Conservation (phyloP, 768 basidiomycete genomes). For the Trametes maxima region DNA sequence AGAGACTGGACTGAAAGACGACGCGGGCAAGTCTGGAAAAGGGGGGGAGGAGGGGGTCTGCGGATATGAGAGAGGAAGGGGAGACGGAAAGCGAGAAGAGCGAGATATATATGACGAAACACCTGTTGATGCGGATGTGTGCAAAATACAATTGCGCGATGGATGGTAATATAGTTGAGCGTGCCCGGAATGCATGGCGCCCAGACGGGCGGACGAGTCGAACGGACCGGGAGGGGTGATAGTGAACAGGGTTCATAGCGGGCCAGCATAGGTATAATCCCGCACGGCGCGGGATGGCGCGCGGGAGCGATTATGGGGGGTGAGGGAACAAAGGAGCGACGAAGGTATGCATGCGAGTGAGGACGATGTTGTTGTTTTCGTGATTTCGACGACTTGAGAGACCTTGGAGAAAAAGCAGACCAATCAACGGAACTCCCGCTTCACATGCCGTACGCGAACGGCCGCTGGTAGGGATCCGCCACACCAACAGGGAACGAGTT, state of each 20-base stretch:
- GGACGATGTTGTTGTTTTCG: conserved; percentile 10
- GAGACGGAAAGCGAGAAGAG: conserved; percentile 37
- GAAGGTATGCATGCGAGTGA: conserved; percentile 16
- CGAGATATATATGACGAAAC: conserved; percentile 28
- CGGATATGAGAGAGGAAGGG: conserved; percentile 15
- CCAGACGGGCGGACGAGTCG: conserved; percentile 4
- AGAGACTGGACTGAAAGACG: not conserved
- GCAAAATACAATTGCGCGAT: conserved; percentile 43
- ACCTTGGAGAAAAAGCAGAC: not conserved
- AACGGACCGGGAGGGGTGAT: conserved; percentile 16
- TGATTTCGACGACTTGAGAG: not conserved
- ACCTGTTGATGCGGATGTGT: conserved; percentile 32
- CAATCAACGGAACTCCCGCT: conserved; percentile 8
- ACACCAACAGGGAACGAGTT: conserved; percentile 53
- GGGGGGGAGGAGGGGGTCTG: not conserved
- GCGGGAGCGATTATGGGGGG: conserved; percentile 21
- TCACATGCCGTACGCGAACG: conserved; percentile 84
- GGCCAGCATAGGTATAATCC: conserved; percentile 30
- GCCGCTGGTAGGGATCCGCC: conserved; percentile 76
- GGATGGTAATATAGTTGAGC: conserved; percentile 38
- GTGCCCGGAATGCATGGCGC: conserved; percentile 32
- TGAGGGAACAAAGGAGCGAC: conserved; percentile 22
- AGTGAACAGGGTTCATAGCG: conserved; percentile 26
- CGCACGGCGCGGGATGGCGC: conserved; percentile 20
- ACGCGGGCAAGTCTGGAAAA: not conserved